These are phyloP conservation scores for Oryza glumipatula DNA, from an alignment of 176 grass and related monocot species.

Conservation along the genomic window DNA sequence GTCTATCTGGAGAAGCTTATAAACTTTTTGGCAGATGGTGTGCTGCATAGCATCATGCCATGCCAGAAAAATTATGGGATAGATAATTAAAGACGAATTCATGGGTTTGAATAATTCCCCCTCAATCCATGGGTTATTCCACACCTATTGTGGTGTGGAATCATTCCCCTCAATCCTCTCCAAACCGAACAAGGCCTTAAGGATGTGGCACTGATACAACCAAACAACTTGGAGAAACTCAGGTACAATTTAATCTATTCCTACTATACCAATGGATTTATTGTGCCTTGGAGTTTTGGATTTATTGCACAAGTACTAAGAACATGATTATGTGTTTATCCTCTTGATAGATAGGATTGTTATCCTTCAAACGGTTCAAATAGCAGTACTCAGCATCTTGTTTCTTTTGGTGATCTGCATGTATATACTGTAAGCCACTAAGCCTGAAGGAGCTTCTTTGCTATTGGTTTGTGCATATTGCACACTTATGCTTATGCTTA, in stretches of 20 bases:
- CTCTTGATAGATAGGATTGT: neutral
- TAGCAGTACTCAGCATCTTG: neutral
- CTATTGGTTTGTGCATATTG: constrained; percentile 20
- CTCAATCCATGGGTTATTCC: too few relatives aligned
- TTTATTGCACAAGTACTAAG: too few relatives aligned
- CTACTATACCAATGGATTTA: neutral
- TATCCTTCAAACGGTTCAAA: constrained; percentile 33
- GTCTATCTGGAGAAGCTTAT: neutral
- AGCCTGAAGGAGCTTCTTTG: constrained; percentile 20
- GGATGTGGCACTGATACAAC: too few relatives aligned
- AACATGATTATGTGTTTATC: too few relatives aligned
- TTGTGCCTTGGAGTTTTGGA: too few relatives aligned
- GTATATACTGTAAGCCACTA: constrained; percentile 26
- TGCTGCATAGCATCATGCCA: neutral
- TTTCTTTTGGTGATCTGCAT: constrained; percentile 22
- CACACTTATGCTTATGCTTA: too few relatives aligned
- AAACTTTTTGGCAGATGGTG: neutral
- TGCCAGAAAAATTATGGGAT: neutral
- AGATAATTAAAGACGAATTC: neutral
- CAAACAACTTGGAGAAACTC: too few relatives aligned
- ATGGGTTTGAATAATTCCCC: neutral
- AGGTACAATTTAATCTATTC: neutral
- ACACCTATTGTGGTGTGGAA: too few relatives aligned
- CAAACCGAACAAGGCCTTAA: too few relatives aligned
- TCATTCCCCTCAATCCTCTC: too few relatives aligned